A percentile compares a stretch with the other conserved stretches of the same genome.
Conservation (phyloP, 352 stramenopile species). For the Globisporangium viniferum region DNA sequence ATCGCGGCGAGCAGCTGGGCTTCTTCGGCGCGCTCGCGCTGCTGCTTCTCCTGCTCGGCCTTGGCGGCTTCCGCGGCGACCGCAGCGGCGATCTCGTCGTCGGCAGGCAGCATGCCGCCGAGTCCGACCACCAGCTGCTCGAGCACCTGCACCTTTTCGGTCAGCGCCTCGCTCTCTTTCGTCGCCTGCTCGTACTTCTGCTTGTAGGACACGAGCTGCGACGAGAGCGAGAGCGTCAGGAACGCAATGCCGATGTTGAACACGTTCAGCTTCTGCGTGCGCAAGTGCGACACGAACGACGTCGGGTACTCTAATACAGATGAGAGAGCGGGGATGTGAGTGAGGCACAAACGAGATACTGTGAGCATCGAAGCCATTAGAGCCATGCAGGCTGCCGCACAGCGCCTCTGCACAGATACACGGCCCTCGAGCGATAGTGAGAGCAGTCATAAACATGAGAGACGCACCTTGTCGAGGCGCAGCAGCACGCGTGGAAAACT, state of each 20-base stretch:
- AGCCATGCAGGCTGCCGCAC: not conserved
- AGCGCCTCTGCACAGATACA: not conserved
- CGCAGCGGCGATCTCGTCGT: conserved; percentile 36
- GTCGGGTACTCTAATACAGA: conserved; percentile 60
- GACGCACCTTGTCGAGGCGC: conserved; percentile 39
- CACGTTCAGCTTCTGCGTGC: conserved; percentile 79
- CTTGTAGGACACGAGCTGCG: conserved; percentile 76
- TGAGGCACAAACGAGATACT: not conserved
- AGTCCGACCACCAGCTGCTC: conserved; percentile 65
- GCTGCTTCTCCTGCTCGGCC: conserved; percentile 35
- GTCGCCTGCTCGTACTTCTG: conserved; percentile 46
- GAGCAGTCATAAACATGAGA: not conserved
- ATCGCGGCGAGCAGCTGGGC: conserved; percentile 32
- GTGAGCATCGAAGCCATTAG: not conserved
- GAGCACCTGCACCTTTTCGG: conserved; percentile 46
- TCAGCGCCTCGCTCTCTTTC: conserved; percentile 40
- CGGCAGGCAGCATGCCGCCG: conserved; percentile 52
- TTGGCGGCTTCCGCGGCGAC: conserved; percentile 22
- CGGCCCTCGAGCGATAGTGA: not conserved
- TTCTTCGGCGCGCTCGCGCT: conserved; percentile 47
- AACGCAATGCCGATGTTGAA: conserved; percentile 85
- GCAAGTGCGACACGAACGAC: conserved; percentile 76
- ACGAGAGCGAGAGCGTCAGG: conserved; percentile 82
- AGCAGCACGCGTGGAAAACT: conserved; percentile 33
- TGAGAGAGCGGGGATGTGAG: not conserved